Evolutionary conservation across 2,329 filamentous ascomycete species (phyloP).

Genomic region (Trichoderma koningii): DNA sequence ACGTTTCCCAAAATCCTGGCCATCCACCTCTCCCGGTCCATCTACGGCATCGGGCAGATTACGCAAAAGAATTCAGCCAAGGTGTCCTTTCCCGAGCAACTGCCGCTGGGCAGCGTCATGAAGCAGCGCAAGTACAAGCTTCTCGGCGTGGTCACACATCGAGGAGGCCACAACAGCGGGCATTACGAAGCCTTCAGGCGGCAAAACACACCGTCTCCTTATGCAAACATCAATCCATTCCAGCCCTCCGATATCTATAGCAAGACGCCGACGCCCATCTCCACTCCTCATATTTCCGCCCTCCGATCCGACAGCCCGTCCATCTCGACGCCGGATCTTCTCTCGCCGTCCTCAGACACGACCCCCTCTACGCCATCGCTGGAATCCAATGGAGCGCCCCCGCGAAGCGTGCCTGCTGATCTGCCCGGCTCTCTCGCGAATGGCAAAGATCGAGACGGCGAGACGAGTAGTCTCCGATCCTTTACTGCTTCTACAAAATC

Average conservation of each 20-base stretch:
- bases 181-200: conserved; percentile 96
- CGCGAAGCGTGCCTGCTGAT: conserved; percentile 40
- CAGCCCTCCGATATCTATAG: conserved; percentile 74
- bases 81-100: conserved; percentile 84
- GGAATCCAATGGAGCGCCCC: conserved; percentile 38
- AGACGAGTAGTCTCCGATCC: conserved; percentile 54
- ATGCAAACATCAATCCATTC: conserved; percentile 79
- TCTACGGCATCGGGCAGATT: conserved; percentile 74
- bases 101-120: conserved; percentile 78
- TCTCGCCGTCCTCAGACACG: conserved; percentile 42
- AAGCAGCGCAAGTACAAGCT: conserved; percentile 80
- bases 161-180: conserved; percentile 91
- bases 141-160: conserved; percentile 86
- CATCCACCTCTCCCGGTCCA: conserved; percentile 89
- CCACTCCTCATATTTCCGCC: conserved; percentile 50
- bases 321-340: conserved; percentile 52
- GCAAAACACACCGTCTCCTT: conserved; percentile 77
- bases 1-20: conserved; percentile 86
- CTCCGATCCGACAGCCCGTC: conserved; percentile 46
- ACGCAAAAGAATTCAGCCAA: conserved; percentile 95
- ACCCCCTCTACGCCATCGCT: conserved; percentile 44
- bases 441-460: conserved; percentile 49
- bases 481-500: conserved; percentile 60
- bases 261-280: conserved; percentile 55
- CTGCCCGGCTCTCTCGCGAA: conserved; percentile 15